Base-by-base conservation (phyloP, 495 filamentous ascomycete genomes). In the Astrothelium macrocarpum region DNA sequence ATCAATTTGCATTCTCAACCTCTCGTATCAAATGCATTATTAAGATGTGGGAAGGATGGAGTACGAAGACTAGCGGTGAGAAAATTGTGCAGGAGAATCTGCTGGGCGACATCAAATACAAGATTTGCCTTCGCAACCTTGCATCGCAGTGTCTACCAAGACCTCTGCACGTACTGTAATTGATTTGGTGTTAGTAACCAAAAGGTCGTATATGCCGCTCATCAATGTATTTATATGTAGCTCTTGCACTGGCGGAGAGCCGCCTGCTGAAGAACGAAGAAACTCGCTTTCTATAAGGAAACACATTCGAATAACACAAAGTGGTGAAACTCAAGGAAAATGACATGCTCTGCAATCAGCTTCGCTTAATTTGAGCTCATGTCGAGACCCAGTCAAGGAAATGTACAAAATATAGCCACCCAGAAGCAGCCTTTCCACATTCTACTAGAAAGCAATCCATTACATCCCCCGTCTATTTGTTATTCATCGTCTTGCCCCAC, bases 401-500 rank as follows among this genome's bases (percentile, higher is more conserved):
- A 39, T 56, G 49, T 29, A 56, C 49, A 56, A 26, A 11, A 56
- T 56, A 25, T 28, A n/a, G 20, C 9, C 23, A 3, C 25, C 5
- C n/a, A 4, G 5, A 39, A 56, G 12, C 20, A 16, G 16, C 20
- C 7, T 7, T 20, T 20, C 12, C 5, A 9, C 5, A 7, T 28
- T 56, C 49, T 56, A 56, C 20, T 5, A 56, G 25, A 29, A 9
- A 49, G 43, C 7, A 20, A 4, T 20, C 25, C 49, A 56, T 49
- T 16, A 56, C 20, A 26, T 29, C 23, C 16, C 49, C 29, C 29
- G 23, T 39, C 16, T 28, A 16, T 12, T 18, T 61, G 34, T 18
- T 71, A 65, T 31, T 82, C 79, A 26, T 89, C 87, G 32, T 82
- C 83, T 70, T 90, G 86, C 60, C 82, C 85, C 45, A 91, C 70